Conservation (phyloP, 192 early-diverging fungal genomes). For the Allomyces macrogynus region DNA sequence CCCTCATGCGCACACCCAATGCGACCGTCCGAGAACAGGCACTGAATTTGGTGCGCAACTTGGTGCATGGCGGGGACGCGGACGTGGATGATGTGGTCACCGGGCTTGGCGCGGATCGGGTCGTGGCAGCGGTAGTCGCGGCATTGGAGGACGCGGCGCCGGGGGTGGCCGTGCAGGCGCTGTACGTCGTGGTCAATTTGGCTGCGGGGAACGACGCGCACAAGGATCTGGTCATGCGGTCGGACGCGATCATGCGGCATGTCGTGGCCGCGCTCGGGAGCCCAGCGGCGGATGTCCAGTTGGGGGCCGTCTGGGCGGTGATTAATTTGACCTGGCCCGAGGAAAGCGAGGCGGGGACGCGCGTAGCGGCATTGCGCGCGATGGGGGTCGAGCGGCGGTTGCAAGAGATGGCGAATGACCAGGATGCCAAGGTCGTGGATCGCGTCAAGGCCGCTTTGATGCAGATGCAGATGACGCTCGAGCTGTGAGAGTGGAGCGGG, state of each 20-base stretch:
- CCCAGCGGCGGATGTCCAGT: constrained; percentile 29
- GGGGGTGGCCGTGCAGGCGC: constrained; percentile 15
- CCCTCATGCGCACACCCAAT: constrained; percentile 37
- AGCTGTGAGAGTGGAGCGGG: no score
- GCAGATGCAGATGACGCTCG: constrained; percentile 18
- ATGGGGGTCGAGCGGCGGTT: constrained; percentile 39
- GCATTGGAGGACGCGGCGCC: constrained; percentile 25
- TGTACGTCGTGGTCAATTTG: constrained; percentile 55
- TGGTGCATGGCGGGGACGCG: constrained; percentile 30
- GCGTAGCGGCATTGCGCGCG: constrained; percentile 23
- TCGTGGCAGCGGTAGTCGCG: constrained; percentile 41
- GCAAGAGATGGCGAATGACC: constrained; percentile 30
- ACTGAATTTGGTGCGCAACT: constrained; percentile 49
- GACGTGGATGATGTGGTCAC: constrained; percentile 44
- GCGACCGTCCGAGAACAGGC: constrained; percentile 52
- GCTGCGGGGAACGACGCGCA: constrained; percentile 39
- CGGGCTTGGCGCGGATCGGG: constrained; percentile 36
- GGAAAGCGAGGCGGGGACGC: constrained; percentile 17
- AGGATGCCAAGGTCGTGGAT: constrained; percentile 45
- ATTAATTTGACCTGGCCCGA: constrained; percentile 57
- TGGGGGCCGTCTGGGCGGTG: constrained; percentile 46
- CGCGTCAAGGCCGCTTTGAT: constrained; percentile 41
- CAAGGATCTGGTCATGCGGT: constrained; percentile 32
- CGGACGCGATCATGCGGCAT: neutral
- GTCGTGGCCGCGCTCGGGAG: constrained; percentile 20